phyloP scores from a whole-genome alignment of 176 grass and related monocot genomes.

The Zoysia pacifica region DNA sequence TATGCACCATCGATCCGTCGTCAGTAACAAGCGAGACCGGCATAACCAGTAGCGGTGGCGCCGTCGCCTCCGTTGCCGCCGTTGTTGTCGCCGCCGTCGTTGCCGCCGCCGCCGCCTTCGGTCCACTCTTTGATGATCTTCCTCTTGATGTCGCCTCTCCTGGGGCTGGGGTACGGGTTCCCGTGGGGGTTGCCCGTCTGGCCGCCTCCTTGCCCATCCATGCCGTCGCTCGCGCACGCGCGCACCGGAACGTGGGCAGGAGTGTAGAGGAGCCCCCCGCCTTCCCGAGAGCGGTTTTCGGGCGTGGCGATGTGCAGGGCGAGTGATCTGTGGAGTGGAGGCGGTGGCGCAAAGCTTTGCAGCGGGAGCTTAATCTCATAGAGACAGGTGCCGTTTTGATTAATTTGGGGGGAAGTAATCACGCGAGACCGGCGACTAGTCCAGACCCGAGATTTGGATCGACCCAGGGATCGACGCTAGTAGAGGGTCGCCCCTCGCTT shows the following conservation, averaged over 20 bases:
- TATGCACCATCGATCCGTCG: not conserved
- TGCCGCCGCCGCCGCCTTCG: not conserved
- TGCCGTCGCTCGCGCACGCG: not conserved
- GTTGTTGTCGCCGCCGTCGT: not conserved
- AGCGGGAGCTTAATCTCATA: no score
- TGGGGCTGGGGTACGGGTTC: slow-evolving; percentile 16
- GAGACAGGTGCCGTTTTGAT: no score
- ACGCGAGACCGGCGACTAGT: no score
- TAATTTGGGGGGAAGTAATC: no score
- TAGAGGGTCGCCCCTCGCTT: no score
- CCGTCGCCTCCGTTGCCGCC: not conserved
- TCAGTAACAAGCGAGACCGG: not conserved
- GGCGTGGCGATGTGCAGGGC: not conserved
- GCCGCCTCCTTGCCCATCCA: slow-evolving; percentile 36
- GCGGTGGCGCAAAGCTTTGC: no score
- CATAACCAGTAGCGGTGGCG: not conserved
- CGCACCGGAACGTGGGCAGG: not conserved
- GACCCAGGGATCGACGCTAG: no score
- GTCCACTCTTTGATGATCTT: slow-evolving; percentile 12
- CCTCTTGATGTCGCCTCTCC: slow-evolving; percentile 36
- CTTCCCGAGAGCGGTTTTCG: not conserved
- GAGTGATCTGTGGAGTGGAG: no score
- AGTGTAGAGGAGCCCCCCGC: no score
- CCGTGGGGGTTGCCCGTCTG: slow-evolving; percentile 15
- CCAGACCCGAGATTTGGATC: no score